Percentiles rank a stretch among this genome's conserved stretches.
phyloP scores from a whole-genome alignment of 805 yeast species.

The Cyberlindnera mrakii region DNA sequence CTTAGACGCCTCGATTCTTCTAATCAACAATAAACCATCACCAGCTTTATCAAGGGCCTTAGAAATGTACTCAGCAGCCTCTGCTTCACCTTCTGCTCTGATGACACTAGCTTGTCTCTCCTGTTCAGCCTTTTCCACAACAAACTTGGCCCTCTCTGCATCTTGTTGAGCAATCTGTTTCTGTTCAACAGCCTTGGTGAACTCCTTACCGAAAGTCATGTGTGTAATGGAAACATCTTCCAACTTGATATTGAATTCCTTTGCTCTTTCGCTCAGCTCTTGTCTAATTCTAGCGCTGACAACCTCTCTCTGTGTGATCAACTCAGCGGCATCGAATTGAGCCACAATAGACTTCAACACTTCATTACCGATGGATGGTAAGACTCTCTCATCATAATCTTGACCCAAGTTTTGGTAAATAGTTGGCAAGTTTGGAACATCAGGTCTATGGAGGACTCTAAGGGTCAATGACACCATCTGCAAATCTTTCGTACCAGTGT shows the following conservation, averaged over 20 bases:
- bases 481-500: conserved; percentile 95
- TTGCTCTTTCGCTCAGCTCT: conserved; percentile 77
- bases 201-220: conserved; percentile 93
- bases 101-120: conserved; percentile 92
- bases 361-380: conserved; percentile 91
- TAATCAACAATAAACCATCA: conserved; percentile 86
- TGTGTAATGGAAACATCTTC: conserved; percentile 98
- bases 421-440: conserved; percentile 69
- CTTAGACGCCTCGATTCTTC: conserved; percentile 95
- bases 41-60: conserved; percentile 92
- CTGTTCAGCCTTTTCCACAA: conserved; percentile 95
- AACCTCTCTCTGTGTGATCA: conserved; percentile 94
- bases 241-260: conserved; percentile 81
- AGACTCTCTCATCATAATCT: conserved; percentile 91
- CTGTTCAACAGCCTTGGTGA: conserved; percentile 97
- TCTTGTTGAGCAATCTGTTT: conserved; percentile 99
- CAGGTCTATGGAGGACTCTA: conserved; percentile 92
- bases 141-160: conserved; percentile 91
- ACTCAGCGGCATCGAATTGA: conserved; percentile 92
- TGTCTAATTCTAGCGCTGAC: conserved; percentile 85
- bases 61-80: conserved; percentile 92
- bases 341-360: conserved; percentile 87
- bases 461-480: conserved; percentile 92
- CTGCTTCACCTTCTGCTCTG: conserved; percentile 99
- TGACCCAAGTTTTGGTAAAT: conserved; percentile 89